These are phyloP conservation scores for Sanguinoderma infundibulare DNA, from an alignment of 1,284 basidiomycete species.

Conservation along the genomic window DNA sequence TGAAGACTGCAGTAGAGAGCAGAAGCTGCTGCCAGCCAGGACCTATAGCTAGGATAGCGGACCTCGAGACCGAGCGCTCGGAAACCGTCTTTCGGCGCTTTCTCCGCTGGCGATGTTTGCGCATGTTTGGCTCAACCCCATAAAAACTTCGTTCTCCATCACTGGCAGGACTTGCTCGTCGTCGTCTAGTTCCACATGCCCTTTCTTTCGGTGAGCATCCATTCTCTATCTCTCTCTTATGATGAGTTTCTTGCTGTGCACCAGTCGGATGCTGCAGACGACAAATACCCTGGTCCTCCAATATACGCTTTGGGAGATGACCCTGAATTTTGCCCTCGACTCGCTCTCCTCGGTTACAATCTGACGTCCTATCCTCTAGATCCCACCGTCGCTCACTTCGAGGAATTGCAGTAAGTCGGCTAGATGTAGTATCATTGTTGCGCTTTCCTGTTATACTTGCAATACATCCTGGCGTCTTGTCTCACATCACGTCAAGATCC, in stretches of 20 bases:
- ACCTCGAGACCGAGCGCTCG: too few species aligned
- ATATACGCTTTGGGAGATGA: slow-evolving; percentile 37
- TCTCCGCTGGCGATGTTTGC: not conserved
- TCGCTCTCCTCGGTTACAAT: too few species aligned
- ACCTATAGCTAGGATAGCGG: too few species aligned
- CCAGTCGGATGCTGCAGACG: slow-evolving; percentile 35
- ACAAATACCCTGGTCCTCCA: slow-evolving; percentile 33
- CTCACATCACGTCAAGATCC: not conserved
- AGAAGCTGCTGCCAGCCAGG: too few species aligned
- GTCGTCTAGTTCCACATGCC: not conserved
- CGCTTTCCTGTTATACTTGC: not conserved
- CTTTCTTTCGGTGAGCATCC: not conserved
- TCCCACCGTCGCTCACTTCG: not conserved
- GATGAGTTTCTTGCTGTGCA: slow-evolving; percentile 40
- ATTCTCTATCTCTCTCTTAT: not conserved
- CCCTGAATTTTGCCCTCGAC: slow-evolving; percentile 26
- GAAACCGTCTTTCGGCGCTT: not conserved
- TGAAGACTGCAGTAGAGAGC: too few species aligned
- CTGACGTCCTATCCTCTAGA: not conserved
- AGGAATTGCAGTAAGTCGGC: not conserved
- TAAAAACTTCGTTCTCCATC: not conserved
- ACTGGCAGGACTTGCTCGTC: not conserved
- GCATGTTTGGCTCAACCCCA: not conserved
- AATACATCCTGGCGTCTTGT: not conserved
- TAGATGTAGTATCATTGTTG: not conserved